These are phyloP conservation scores for Lachnellula subtilissima DNA, from an alignment of 2,329 filamentous ascomycete genomes.

Conservation along the genomic window DNA sequence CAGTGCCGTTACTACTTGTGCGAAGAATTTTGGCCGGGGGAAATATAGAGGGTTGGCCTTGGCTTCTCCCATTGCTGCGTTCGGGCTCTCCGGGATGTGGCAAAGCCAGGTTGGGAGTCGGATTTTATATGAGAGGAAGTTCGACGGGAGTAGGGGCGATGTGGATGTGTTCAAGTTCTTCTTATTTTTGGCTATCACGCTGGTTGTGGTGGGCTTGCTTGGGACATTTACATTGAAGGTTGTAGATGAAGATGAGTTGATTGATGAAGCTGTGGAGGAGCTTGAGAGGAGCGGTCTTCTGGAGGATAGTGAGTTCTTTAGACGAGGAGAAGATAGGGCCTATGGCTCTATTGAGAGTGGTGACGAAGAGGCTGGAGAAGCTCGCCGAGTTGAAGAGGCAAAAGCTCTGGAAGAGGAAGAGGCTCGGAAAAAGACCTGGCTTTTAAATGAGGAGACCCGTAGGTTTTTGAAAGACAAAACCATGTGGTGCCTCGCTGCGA, in stretches of 20 bases:
- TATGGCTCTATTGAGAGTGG: conserved; percentile 56
- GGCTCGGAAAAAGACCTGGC: conserved; percentile 75
- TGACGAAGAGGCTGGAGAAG: conserved; percentile 42
- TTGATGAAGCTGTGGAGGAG: conserved; percentile 85
- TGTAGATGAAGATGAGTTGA: conserved; percentile 79
- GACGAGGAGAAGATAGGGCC: conserved; percentile 46
- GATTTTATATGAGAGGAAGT: conserved; percentile 64
- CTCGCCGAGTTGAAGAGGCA: conserved; percentile 16
- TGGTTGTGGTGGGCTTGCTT: conserved; percentile 65
- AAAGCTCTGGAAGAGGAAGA: conserved; percentile 40
- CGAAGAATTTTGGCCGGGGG: conserved; percentile 94
- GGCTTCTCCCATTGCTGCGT: conserved; percentile 84
- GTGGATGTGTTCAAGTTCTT: conserved; percentile 82
- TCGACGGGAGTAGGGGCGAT: conserved; percentile 59
- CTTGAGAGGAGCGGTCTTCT: conserved; percentile 84
- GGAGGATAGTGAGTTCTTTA: conserved; percentile 69
- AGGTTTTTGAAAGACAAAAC: conserved; percentile 81
- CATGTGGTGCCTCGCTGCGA: conserved; percentile 91
- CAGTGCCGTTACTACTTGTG: conserved; percentile 85
- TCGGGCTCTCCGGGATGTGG: conserved; percentile 94
- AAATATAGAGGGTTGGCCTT: conserved; percentile 84
- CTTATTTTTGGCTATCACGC: conserved; percentile 70
- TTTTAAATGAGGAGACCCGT: conserved; percentile 86
- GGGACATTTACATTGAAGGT: conserved; percentile 72
- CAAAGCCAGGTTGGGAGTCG: conserved; percentile 81